Evolutionary conservation across 1,284 basidiomycete genomes (phyloP), one percentile per base, ranked within the genome.

Genomic region (Boletellus sp.): DNA sequence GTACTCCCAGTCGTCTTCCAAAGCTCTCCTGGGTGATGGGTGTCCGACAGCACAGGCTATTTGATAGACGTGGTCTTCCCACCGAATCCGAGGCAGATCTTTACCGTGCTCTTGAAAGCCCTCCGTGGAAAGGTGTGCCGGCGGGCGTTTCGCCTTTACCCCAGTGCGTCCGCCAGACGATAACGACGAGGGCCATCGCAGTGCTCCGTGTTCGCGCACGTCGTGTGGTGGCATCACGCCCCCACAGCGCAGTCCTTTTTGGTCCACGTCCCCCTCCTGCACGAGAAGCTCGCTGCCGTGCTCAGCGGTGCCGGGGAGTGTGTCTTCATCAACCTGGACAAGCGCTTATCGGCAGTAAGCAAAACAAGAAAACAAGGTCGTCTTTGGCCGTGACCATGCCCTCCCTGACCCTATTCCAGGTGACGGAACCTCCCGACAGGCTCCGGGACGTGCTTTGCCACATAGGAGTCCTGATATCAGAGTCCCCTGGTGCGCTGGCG

Each of bases 161-260:
- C n/a, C n/a, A n/a, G n/a, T 24, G 30, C 18, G 12, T 35, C 13
- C 21, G 8, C n/a, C 36, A n/a, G 32, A 36, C 18, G 16, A 26
- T 42, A 15, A 53, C 44, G 21, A 48, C n/a, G 42, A 13, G 28
- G 35, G 22, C 38, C 5, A 8, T 3, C 30, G 16, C 13, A 59
- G 54, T 54, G 56, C 24, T 44, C 64, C 2, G 47, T 56, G 8
- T 80, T 80, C 58, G 35, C 58, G 3, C 46, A 64, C 16, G 63
- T 81, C 28, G 51, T 69, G 32, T 62, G 77, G 44, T 56, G 78
- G 40, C 68, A 76, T 38, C 76, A 80, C 15, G 47, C 68, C 8
- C 48, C 56, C 19, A 70, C 73, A 3, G 63, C 66, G 6, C 81
- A 83, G 54, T 71, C 75, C 12, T 79, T 82, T 59, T 66, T 81